Evolutionary conservation across 257 asterid genomes (phyloP), one percentile per base, ranked within the genome.

Genomic region (Gentiana straminea): DNA sequence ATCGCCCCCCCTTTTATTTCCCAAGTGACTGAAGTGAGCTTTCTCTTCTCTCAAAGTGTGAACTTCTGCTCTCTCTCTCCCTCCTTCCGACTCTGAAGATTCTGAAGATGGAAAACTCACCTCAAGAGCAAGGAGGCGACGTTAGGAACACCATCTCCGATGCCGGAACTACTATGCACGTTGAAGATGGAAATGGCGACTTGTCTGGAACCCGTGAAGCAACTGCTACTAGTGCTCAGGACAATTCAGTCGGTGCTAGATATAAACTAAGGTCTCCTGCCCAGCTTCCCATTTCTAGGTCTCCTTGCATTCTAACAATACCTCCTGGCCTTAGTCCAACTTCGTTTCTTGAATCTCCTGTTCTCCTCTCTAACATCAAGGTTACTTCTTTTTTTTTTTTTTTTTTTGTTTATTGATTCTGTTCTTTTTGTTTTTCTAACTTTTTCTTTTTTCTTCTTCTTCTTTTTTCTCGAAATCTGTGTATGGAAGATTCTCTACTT

Each of bases 311-410:
- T 66, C 77, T 91, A 48, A 79, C 90, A 12, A 85, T 83, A 65
- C 96, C 98, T 8, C 94, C 98, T 45, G 95, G 95, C 13, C 92
- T 83, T 74, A 91, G 98, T 44, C 98, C 98, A 41, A 81, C 98
- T 2, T 82, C 98, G 54, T 81, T 91, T 45, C 95, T 87, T 58
- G 98, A 91, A 62, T 91, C 98, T 4, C 98, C 98, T 1, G 97
- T 91, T 54, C 92, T 91, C 43, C 95, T 91, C 50, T 91, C 98
- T 32, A 81, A 91, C 80, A 78, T 87, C 69, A 87, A 91, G 94
- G 96, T 87, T 51, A 33, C 66, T 24, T 24, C 0, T 24, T 24
- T 24, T 24, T 24, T 24, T 24, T 24, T 24, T 24, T 24, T 24
- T 24, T 24, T 24, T 24, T 15, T 15, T 15, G 24, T 15, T 15